phyloP scores from a whole-genome alignment of 140 eudicot genomes.

The Anethum foeniculum region DNA sequence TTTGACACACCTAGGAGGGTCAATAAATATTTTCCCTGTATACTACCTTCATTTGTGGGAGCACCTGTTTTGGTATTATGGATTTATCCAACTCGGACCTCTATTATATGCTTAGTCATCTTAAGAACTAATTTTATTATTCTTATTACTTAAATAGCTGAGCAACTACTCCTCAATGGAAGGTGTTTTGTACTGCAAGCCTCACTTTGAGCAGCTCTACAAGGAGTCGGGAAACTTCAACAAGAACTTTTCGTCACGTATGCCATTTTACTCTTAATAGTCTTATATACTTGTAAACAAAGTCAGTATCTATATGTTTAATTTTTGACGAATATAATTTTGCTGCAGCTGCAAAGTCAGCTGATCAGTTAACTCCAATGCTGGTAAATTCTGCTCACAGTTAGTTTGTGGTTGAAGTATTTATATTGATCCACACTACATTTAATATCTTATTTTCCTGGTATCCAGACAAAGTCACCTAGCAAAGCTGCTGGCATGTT shows the following conservation, averaged over 20 bases:
- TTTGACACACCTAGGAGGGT: background rate
- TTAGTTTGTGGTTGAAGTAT: background rate
- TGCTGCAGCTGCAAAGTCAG: constrained; percentile 81
- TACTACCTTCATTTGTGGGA: background rate
- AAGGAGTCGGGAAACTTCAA: constrained; percentile 91
- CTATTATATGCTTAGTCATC: background rate
- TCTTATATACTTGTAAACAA: background rate
- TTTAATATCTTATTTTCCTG: constrained; percentile 10
- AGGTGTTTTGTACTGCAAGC: constrained; percentile 97
- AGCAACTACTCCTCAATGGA: constrained; percentile 97
- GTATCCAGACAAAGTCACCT: constrained; percentile 79
- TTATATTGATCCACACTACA: constrained; percentile 3
- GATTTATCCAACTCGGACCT: background rate
- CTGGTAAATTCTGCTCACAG: constrained; percentile 42
- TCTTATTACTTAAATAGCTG: constrained; percentile 42
- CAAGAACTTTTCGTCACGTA: constrained; percentile 97
- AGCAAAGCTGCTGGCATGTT: constrained; percentile 99
- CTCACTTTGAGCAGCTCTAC: constrained; percentile 98
- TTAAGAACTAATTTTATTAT: background rate
- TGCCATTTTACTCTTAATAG: constrained; percentile 9
- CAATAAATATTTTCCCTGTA: background rate
- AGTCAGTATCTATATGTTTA: background rate
- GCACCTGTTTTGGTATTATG: background rate
- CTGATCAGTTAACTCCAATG: constrained; percentile 74
- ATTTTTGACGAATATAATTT: constrained; percentile 8